Percentiles rank a stretch among this genome's conserved stretches.
Evolutionary conservation across 1,284 basidiomycete genomes (phyloP).

Genomic region (Cryptococcus jaspeensis): DNA sequence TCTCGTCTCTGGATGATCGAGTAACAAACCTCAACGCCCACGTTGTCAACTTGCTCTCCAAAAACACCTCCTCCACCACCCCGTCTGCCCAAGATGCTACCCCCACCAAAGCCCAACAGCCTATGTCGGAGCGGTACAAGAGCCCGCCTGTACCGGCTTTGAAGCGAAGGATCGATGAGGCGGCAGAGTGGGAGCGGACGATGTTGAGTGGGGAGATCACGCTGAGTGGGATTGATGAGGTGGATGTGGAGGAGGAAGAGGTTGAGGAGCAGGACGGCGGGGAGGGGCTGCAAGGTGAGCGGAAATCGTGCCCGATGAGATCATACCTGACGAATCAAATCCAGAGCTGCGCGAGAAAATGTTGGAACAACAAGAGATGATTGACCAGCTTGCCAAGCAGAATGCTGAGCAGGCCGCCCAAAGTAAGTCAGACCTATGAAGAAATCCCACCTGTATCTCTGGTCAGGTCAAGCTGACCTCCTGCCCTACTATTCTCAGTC

Average conservation of each 20-base stretch:
- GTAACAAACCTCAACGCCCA: not conserved
- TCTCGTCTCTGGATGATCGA: constrained; percentile 1
- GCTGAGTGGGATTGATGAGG: not conserved
- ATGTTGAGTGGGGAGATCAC: not conserved
- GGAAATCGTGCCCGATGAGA: not conserved
- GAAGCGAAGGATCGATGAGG: not conserved
- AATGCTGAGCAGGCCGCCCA: not conserved
- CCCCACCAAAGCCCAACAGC: not conserved
- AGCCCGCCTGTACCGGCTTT: constrained; percentile 1
- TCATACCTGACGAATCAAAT: not conserved
- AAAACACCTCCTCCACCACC: not conserved
- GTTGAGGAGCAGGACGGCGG: not conserved
- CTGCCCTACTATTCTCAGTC: not conserved
- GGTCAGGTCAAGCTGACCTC: no score
- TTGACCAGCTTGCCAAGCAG: not conserved
- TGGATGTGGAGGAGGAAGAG: not conserved
- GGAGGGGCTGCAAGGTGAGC: not conserved
- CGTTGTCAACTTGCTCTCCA: not conserved
- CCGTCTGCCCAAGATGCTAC: not conserved
- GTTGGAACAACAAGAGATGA: not conserved
- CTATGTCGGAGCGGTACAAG: not conserved
- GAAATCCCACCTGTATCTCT: no score
- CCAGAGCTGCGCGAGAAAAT: not conserved
- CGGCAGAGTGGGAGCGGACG: constrained; percentile 1
- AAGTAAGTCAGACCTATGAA: not conserved